Conservation (phyloP, 768 basidiomycete species). For the Lactarius indigo region DNA sequence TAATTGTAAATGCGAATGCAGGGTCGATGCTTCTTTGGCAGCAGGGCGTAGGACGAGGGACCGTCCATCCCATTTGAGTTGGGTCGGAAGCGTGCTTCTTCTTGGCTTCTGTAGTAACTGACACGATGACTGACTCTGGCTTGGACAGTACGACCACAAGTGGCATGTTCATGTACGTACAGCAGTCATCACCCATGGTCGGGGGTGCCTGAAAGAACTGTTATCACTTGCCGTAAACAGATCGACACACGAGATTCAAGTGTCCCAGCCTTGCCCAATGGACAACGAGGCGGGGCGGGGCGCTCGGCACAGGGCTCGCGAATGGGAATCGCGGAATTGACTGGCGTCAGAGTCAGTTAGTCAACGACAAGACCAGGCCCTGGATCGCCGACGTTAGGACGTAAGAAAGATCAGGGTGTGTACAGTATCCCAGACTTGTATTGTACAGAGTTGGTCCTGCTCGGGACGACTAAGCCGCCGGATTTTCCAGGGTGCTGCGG, state of each 20-base stretch:
- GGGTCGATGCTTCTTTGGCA: background rate
- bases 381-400: background rate
- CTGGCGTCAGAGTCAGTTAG: background rate
- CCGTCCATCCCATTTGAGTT: background rate
- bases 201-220: conserved; percentile 7
- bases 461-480: conserved; percentile 1
- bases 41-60: background rate
- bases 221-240: conserved; percentile 2
- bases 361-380: background rate
- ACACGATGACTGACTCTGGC: no score
- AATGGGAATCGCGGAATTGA: background rate
- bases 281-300: background rate
- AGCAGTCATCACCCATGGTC: background rate
- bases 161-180: background rate
- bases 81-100: background rate
- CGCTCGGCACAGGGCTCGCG: conserved; percentile 6
- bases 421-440: background rate
- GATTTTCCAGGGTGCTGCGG: background rate
- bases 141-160: no score
- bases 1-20: background rate
- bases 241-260: conserved; percentile 11
- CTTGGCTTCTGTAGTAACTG: background rate
- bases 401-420: background rate
- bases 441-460: background rate
- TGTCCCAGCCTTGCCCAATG: background rate